Evolutionary conservation across 164 flowering plant species (phyloP).

Genomic region (Dillenia suffruticosa): DNA sequence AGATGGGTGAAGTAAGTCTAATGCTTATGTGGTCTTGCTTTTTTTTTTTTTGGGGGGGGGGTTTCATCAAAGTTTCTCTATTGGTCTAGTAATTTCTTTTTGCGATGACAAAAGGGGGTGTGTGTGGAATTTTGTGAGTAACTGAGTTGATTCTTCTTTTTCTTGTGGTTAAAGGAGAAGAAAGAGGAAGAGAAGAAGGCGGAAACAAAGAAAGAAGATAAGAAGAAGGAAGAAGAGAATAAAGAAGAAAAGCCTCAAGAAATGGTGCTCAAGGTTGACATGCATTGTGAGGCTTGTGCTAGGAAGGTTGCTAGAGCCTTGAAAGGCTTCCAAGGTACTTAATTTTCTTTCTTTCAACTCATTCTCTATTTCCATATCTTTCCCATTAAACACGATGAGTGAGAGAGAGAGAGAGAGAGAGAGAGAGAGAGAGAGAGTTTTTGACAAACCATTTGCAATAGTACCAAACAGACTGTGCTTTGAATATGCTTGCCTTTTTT

Average conservation of each 20-base stretch:
- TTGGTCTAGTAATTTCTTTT: too few relatives aligned
- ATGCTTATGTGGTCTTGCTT: neutral
- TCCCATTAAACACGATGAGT: too few relatives aligned
- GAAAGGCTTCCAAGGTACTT: conserved; percentile 67
- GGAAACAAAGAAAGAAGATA: conserved; percentile 14
- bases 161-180: conserved; percentile 14
- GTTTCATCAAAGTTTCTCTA: too few relatives aligned
- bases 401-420: too few relatives aligned
- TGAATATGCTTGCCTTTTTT: neutral
- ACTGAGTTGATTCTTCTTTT: neutral
- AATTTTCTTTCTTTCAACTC: too few relatives aligned
- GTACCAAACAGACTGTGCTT: too few relatives aligned
- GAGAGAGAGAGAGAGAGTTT: too few relatives aligned
- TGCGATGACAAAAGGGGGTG: too few relatives aligned
- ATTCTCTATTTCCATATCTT: conserved; percentile 2
- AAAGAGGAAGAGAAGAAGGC: conserved; percentile 9
- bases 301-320: conserved; percentile 68
- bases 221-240: conserved; percentile 20
- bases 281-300: conserved; percentile 96
- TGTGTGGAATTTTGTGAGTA: too few relatives aligned
- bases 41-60: neutral
- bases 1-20: conserved; percentile 33
- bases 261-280: conserved; percentile 71
- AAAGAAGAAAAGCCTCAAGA: conserved; percentile 38
- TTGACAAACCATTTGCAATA: too few relatives aligned